A percentile compares a stretch with the other conserved stretches of the same genome.
These are phyloP conservation scores for Microcyclosporella mali DNA, from an alignment of 2,329 filamentous ascomycete genomes.

Conservation along the genomic window DNA sequence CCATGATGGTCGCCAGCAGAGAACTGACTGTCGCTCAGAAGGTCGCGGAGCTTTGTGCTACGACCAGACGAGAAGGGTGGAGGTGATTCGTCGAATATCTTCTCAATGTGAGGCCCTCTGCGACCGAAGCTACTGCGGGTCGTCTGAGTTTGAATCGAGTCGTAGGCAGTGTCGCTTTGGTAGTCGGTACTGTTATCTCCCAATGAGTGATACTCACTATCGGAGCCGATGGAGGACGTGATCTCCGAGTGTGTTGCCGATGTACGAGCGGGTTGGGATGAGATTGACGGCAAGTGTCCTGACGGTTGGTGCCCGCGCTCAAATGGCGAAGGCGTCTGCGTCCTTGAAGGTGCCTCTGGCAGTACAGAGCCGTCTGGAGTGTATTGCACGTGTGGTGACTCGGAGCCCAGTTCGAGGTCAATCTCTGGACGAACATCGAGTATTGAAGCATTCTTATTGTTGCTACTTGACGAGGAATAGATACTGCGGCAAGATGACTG, in stretches of 20 bases:
- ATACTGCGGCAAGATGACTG: slow-evolving; percentile 20
- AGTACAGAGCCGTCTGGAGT: slow-evolving; percentile 10
- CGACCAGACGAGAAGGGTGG: slow-evolving; percentile 27
- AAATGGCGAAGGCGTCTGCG: slow-evolving; percentile 8
- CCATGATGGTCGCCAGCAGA: slow-evolving; percentile 30
- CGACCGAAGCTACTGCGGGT: slow-evolving; percentile 61
- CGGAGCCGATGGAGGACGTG: slow-evolving; percentile 62
- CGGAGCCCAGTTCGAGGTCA: slow-evolving; percentile 19
- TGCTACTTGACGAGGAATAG: slow-evolving; percentile 22
- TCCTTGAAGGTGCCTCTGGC: slow-evolving; percentile 9
- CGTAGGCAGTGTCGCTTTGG: slow-evolving; percentile 70
- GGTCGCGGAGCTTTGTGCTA: slow-evolving; percentile 40
- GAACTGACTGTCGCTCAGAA: slow-evolving; percentile 44
- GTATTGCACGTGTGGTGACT: slow-evolving; percentile 13
- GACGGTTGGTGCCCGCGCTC: slow-evolving; percentile 17
- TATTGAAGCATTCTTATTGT: no score
- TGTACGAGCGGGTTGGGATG: slow-evolving; percentile 35
- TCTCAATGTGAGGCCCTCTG: slow-evolving; percentile 66
- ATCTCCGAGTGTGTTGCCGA: slow-evolving; percentile 55
- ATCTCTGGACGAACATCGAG: slow-evolving; percentile 16
- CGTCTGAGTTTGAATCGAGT: slow-evolving; percentile 66
- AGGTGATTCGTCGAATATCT: slow-evolving; percentile 72
- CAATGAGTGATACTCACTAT: slow-evolving; percentile 60
- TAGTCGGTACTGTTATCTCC: slow-evolving; percentile 75
- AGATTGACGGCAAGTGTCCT: slow-evolving; percentile 8